Evolutionary conservation across 176 grass and related monocot species (phyloP), one percentile per base, ranked within the genome.

Genomic region (Raddia guianensis): DNA sequence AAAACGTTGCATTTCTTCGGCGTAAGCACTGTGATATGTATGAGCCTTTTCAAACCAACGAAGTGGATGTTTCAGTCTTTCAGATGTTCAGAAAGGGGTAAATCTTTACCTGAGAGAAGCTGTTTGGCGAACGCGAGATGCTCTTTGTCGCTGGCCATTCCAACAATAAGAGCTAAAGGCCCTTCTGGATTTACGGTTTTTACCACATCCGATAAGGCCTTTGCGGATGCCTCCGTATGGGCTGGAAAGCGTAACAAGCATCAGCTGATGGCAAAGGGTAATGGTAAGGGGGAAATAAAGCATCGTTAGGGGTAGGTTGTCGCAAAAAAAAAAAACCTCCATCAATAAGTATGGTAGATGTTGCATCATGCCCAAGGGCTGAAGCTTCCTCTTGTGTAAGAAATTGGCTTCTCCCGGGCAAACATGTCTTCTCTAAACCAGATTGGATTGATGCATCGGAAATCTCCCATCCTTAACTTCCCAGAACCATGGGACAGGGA

Each of bases 71-170:
- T 27, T 27, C 27, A 27, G 27, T 27, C 27, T 27, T 84, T 76
- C 12, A 52, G 50, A 50, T 72, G 48, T 61, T 72, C 20, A 44
- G 12, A 14, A 8, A 60, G 52, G 60, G 34, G 66, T 9, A 50
- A 20, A 15, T 53, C 8, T 8, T 18, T 87, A 90, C 95, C 95
- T 75, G 88, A 92, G 48, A 98, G 83, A 81, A 98, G 70, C 56
- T 94, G 86, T 53, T 68, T 86, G 12, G 95, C 85, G 54, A 98
- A 98, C 21, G 88, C 77, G 4, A 91, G 55, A 68, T 98, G 92
- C 13, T 93, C 92, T 49, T 98, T 98, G 82, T 94, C 95, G 49
- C 45, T 87, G 15, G 92, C 95, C 95, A 98, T 98, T 62, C 88
- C 92, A 16, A 98, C 75, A 49, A 98, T 64, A 81, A 98, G 72